Evolutionary conservation across 192 early-diverging fungal species (phyloP).

Genomic region (Coemansia sp.): DNA sequence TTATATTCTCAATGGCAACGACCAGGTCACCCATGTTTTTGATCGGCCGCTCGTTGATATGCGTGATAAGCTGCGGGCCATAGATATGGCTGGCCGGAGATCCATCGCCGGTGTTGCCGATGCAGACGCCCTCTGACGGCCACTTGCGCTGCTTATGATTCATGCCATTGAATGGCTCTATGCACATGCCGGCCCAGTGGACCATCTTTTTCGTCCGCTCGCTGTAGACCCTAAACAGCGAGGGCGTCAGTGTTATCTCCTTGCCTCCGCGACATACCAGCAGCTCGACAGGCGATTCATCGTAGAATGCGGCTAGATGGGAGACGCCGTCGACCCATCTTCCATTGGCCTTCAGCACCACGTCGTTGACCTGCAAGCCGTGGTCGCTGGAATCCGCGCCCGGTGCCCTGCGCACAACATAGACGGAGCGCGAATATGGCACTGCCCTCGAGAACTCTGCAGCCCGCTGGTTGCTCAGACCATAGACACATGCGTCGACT

Average conservation of each 20-base stretch:
- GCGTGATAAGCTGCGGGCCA: conserved; percentile 7
- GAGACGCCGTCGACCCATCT: conserved; percentile 4
- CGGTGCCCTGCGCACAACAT: not conserved
- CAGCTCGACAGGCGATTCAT: conserved; percentile 1
- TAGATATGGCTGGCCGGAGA: conserved; percentile 2
- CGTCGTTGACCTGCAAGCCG: conserved; percentile 7
- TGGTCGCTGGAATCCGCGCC: not conserved
- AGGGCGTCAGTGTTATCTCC: not conserved
- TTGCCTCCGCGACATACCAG: conserved; percentile 7
- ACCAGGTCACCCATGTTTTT: conserved; percentile 7
- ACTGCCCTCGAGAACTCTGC: not conserved
- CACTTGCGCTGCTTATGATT: conserved; percentile 9
- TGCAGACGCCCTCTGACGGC: conserved; percentile 3
- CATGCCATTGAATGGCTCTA: not conserved
- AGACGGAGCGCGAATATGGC: not conserved
- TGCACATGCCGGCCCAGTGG: conserved; percentile 12
- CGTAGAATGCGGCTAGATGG: conserved; percentile 1
- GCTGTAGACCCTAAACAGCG: not conserved
- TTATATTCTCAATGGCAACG: conserved; percentile 2
- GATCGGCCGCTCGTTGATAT: not conserved
- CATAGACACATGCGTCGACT: conserved; percentile 10
- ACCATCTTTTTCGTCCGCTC: not conserved
- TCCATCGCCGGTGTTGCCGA: not conserved
- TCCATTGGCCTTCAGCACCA: conserved; percentile 10
- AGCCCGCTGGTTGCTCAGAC: conserved; percentile 9